phyloP scores from a whole-genome alignment of 192 early-diverging fungal species.

The Oehlia diaphana region DNA sequence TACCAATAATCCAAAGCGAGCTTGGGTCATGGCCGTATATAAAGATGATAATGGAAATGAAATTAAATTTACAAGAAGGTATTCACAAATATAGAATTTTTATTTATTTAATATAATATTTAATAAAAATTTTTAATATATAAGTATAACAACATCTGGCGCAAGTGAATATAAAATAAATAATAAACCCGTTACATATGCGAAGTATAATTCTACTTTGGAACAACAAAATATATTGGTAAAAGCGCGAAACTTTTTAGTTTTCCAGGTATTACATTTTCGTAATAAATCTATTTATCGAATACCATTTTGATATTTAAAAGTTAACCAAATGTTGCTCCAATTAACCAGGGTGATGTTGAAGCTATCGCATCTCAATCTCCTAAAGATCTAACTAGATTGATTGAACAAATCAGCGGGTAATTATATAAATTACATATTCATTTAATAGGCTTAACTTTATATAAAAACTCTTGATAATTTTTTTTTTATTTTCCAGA shows the following conservation, averaged over 20 bases:
- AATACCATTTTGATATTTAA: background rate
- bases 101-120: background rate
- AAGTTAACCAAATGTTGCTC: background rate
- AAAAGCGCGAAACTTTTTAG: conserved; percentile 96
- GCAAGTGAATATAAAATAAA: conserved; percentile 89
- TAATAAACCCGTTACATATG: conserved; percentile 66
- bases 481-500: conserved; percentile 33
- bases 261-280: conserved; percentile 73
- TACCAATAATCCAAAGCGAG: conserved; percentile 48
- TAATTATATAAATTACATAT: conserved; percentile 27
- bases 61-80: conserved; percentile 75
- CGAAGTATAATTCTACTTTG: conserved; percentile 73
- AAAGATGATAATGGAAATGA: conserved; percentile 62
- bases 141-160: conserved; percentile 62
- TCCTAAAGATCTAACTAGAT: conserved; percentile 85
- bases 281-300: background rate
- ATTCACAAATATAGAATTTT: background rate
- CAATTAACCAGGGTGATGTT: conserved; percentile 76
- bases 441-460: no score
- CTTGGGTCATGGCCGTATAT: conserved; percentile 85
- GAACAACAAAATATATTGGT: conserved; percentile 91
- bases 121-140: background rate
- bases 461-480: background rate
- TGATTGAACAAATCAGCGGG: conserved; percentile 97
- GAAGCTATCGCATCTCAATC: conserved; percentile 96